A percentile compares a stretch with the other conserved stretches of the same genome.
These are phyloP conservation scores for Talaromyces rugulosus DNA, from an alignment of 2,329 filamentous ascomycete genomes.

Conservation along the genomic window DNA sequence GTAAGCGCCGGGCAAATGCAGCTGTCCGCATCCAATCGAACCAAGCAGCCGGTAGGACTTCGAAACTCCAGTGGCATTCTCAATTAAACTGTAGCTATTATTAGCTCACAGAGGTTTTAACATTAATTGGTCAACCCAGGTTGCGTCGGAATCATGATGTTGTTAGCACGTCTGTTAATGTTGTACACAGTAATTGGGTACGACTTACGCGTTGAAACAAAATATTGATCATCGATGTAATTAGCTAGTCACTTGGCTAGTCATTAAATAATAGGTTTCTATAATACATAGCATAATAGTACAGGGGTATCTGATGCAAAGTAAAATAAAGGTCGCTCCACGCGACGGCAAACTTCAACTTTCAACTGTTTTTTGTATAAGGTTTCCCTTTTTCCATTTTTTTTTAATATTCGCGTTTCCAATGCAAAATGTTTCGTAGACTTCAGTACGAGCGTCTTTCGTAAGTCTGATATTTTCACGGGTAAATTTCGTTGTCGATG, in stretches of 20 bases:
- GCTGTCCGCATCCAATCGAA: neutral
- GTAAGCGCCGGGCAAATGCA: neutral
- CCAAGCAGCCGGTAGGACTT: neutral
- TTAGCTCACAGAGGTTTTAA: neutral
- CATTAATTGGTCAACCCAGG: neutral
- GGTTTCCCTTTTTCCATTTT: neutral
- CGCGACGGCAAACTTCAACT: neutral
- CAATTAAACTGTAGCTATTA: neutral
- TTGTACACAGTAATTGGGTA: too few species aligned
- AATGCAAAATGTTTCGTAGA: neutral
- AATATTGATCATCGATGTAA: neutral
- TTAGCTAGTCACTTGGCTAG: neutral
- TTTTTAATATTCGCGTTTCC: neutral
- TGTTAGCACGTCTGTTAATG: neutral
- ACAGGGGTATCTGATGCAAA: neutral
- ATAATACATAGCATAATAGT: neutral
- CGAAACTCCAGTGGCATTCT: neutral
- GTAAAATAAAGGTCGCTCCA: neutral
- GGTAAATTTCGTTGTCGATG: constrained; percentile 12
- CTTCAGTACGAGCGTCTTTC: neutral
- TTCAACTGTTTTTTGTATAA: neutral
- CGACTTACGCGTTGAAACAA: neutral
- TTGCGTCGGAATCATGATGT: neutral
- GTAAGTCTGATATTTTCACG: neutral
- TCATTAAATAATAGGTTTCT: neutral